Evolutionary conservation across 306 rosid species (phyloP).

Genomic region (Trichosanthes cucumerina): DNA sequence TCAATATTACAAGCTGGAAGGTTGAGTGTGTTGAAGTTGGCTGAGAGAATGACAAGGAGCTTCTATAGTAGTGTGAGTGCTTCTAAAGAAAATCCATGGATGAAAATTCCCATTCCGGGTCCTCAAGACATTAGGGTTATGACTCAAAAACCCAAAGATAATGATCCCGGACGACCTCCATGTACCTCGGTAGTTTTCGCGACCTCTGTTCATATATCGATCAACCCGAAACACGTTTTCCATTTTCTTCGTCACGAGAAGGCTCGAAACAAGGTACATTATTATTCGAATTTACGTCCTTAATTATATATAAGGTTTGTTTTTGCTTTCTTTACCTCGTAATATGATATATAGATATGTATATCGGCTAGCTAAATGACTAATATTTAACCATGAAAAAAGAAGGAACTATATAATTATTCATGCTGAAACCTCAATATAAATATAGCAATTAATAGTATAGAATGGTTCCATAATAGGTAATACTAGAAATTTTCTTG

Average conservation of each 20-base stretch:
- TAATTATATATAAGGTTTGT: not conserved
- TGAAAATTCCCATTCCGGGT: conserved; percentile 68
- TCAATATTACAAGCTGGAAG: conserved; percentile 84
- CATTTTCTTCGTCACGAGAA: conserved; percentile 89
- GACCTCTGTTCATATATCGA: conserved; percentile 86
- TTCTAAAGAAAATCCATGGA: conserved; percentile 82
- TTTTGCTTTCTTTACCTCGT: not conserved
- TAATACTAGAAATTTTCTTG: not conserved
- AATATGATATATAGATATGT: no score
- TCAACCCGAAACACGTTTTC: conserved; percentile 60
- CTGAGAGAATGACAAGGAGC: conserved; percentile 90
- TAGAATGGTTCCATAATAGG: no score
- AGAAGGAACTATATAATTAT: no score
- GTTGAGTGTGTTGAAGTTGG: conserved; percentile 78
- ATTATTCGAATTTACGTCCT: not conserved
- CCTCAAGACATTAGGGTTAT: conserved; percentile 85
- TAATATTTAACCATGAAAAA: no score
- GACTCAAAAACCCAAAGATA: conserved; percentile 75
- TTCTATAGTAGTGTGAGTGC: conserved; percentile 85
- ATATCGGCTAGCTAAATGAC: no score
- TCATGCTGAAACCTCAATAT: no score
- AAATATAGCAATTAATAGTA: no score
- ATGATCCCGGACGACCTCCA: conserved; percentile 90
- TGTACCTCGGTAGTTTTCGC: conserved; percentile 86
- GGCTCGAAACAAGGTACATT: conserved; percentile 64